Evolutionary conservation across 768 basidiomycete genomes (phyloP).

Genomic region (Nevesoporus exiguus): DNA sequence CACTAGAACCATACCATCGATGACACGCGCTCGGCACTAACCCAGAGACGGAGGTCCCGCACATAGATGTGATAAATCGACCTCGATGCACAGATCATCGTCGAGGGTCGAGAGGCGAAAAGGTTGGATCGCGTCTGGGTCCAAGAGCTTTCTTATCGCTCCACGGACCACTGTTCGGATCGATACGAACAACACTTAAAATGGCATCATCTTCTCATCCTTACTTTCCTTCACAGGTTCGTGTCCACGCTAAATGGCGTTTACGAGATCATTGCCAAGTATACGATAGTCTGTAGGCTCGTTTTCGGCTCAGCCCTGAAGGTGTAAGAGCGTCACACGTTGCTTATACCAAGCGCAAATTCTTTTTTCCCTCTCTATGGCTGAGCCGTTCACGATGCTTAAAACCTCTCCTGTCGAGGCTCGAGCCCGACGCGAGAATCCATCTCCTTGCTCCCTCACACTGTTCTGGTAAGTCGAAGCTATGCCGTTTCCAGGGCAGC

Average conservation of each 20-base stretch:
- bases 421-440: neutral
- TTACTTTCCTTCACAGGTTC: neutral
- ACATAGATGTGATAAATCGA: neutral
- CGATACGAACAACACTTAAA: slow-evolving; percentile 19
- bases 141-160: slow-evolving; percentile 22
- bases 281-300: neutral
- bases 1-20: slow-evolving; percentile 13
- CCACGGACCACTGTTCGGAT: slow-evolving; percentile 17
- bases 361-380: neutral
- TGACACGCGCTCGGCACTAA: slow-evolving; percentile 3
- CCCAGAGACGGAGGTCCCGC: slow-evolving; percentile 8
- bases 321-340: neutral
- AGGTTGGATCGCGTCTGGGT: neutral
- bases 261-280: no score
- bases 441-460: neutral
- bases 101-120: slow-evolving; percentile 13
- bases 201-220: slow-evolving; percentile 1
- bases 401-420: neutral
- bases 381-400: neutral
- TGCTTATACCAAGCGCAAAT: neutral
- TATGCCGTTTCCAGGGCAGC: slow-evolving; percentile 18
- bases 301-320: neutral
- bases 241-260: neutral
- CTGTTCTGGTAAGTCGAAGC: neutral
- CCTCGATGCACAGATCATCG: slow-evolving; percentile 13